Evolutionary conservation across 1,139 yeast genomes (phyloP).

Genomic region (Magnusiomyces fungicola): DNA sequence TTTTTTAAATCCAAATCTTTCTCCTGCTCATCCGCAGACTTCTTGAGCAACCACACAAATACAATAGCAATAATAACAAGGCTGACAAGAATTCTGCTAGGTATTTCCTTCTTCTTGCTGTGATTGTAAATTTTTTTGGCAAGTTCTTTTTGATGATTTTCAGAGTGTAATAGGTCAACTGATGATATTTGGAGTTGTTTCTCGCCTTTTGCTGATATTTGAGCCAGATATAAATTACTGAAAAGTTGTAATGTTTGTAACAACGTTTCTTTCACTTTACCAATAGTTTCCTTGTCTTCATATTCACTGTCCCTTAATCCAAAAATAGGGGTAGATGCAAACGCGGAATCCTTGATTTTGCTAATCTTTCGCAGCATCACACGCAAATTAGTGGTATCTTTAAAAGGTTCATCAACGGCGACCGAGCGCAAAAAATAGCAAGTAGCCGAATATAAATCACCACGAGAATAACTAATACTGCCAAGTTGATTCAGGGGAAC

Average conservation of each 20-base stretch:
- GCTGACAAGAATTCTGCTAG: constrained; percentile 11
- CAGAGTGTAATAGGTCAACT: not conserved
- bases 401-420: constrained; percentile 15
- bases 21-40: constrained; percentile 3
- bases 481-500: constrained; percentile 16
- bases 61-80: constrained; percentile 11
- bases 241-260: constrained; percentile 12
- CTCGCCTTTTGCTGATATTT: constrained; percentile 3
- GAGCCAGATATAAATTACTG: constrained; percentile 9
- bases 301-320: constrained; percentile 11
- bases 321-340: constrained; percentile 1
- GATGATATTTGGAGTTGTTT: not conserved
- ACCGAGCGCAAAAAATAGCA: constrained; percentile 15
- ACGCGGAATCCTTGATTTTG: constrained; percentile 8
- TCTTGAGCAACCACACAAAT: constrained; percentile 11
- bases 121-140: constrained; percentile 9
- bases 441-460: constrained; percentile 16
- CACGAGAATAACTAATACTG: constrained; percentile 11
- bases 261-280: constrained; percentile 9
- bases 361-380: constrained; percentile 11
- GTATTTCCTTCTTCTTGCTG: constrained; percentile 7
- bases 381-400: constrained; percentile 10
- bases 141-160: constrained; percentile 11
- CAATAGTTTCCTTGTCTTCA: constrained; percentile 3
- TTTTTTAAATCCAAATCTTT: not conserved